Conservation (phyloP, 768 basidiomycete genomes). For the Chalciporus sphaerocephalus region DNA sequence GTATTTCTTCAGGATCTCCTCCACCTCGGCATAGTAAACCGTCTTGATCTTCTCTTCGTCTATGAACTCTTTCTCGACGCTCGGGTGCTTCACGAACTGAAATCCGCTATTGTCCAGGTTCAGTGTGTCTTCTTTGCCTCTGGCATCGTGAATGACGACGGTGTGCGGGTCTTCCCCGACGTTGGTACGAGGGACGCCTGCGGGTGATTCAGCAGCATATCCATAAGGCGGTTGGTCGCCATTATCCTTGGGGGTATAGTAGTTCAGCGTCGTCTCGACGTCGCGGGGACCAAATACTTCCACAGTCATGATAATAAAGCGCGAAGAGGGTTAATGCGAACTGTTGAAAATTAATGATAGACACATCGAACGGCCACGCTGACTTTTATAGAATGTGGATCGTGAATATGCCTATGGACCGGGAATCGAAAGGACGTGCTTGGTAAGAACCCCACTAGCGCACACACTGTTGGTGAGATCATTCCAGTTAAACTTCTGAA, state of each 20-base stretch:
- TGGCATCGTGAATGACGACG: slow-evolving; percentile 25
- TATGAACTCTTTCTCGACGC: slow-evolving; percentile 33
- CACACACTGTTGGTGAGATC: no score
- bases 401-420: no score
- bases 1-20: slow-evolving; percentile 35
- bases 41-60: slow-evolving; percentile 34
- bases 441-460: no score
- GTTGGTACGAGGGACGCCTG: slow-evolving; percentile 25
- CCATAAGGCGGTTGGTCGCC: slow-evolving; percentile 28
- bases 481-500: no score
- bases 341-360: no score
- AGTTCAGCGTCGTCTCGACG: slow-evolving; percentile 35
- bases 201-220: slow-evolving; percentile 27
- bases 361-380: slow-evolving; percentile 21
- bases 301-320: slow-evolving; percentile 20
- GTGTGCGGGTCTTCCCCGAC: slow-evolving; percentile 10
- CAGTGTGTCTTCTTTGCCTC: slow-evolving; percentile 24
- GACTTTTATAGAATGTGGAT: no score
- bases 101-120: slow-evolving; percentile 38
- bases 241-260: slow-evolving; percentile 26
- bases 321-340: no score
- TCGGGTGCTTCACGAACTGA: slow-evolving; percentile 31
- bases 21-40: slow-evolving; percentile 38
- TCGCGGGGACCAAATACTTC: slow-evolving; percentile 27
- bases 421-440: no score